A percentile compares a stretch with the other conserved stretches of the same genome.
Evolutionary conservation across 768 basidiomycete genomes (phyloP).

Genomic region (Suillus subluteus): DNA sequence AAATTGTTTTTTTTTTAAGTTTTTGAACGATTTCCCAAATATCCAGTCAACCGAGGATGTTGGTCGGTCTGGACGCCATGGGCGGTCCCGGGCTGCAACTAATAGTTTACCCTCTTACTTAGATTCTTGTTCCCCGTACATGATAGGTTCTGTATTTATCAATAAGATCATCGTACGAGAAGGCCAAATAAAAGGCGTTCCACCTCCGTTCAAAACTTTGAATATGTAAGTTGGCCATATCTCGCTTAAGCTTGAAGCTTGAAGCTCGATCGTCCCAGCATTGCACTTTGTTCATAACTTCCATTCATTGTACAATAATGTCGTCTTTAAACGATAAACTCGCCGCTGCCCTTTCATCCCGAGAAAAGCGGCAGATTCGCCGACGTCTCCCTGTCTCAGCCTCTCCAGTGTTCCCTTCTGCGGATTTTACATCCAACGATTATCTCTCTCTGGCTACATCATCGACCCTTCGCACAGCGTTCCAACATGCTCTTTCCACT

Average conservation of each 20-base stretch:
- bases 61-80: too few relatives aligned
- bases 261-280: background rate
- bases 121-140: background rate
- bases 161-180: background rate
- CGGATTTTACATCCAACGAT: slow-evolving; percentile 90
- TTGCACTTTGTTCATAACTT: background rate
- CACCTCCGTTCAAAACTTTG: background rate
- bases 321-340: slow-evolving; percentile 44
- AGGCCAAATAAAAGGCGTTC: background rate
- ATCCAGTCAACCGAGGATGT: background rate
- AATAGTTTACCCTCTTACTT: background rate
- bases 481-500: slow-evolving; percentile 54
- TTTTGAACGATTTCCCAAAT: background rate
- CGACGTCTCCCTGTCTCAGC: slow-evolving; percentile 62
- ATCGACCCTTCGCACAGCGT: slow-evolving; percentile 52
- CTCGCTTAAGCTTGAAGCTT: too few relatives aligned
- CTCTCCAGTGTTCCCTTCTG: slow-evolving; percentile 31
- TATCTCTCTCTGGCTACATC: slow-evolving; percentile 84
- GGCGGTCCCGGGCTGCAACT: background rate
- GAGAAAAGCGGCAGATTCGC: slow-evolving; percentile 69
- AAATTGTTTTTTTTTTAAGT: background rate
- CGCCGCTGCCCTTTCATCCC: slow-evolving; percentile 57
- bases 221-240: background rate
- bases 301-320: slow-evolving; percentile 21
- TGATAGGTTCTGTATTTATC: background rate